Percentiles rank a stretch among this genome's conserved stretches.
These are phyloP conservation scores for Hirsutella rhossiliensis DNA, from an alignment of 2,329 filamentous ascomycete genomes.

Conservation along the genomic window DNA sequence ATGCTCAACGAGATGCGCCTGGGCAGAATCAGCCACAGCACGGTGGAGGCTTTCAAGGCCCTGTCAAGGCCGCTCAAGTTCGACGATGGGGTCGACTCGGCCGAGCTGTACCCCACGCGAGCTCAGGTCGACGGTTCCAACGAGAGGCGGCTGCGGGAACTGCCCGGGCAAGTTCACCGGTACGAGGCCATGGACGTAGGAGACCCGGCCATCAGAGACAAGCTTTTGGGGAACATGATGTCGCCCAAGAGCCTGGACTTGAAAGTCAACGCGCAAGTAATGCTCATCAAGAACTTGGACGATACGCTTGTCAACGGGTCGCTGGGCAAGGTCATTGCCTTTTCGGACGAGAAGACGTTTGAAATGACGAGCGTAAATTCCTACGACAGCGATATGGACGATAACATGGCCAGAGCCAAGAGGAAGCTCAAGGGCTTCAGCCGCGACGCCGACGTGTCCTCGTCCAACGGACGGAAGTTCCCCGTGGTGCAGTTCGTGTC, in stretches of 20 bases:
- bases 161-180: conserved; percentile 54
- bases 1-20: conserved; percentile 99
- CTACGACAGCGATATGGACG: conserved; percentile 28
- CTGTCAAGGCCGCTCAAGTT: conserved; percentile 61
- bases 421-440: conserved; percentile 45
- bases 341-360: conserved; percentile 26
- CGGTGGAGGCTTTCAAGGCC: conserved; percentile 62
- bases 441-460: conserved; percentile 23
- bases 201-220: conserved; percentile 60
- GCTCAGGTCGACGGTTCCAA: conserved; percentile 86
- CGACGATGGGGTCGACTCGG: conserved; percentile 57
- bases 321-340: conserved; percentile 61
- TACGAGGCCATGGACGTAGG: conserved; percentile 71
- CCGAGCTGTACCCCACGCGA: conserved; percentile 87
- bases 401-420: conserved; percentile 33
- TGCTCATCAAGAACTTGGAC: conserved; percentile 99
- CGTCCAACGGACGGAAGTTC: conserved; percentile 47
- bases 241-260: conserved; percentile 69
- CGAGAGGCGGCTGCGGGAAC: conserved; percentile 53
- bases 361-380: conserved; percentile 27
- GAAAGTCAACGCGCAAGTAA: conserved; percentile 90
- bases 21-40: conserved; percentile 65
- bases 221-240: conserved; percentile 81
- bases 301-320: conserved; percentile 90
- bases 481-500: conserved; percentile 78